A percentile compares a stretch with the other conserved stretches of the same genome.
Conservation (phyloP, 2,329 filamentous ascomycete species). For the Podosphaera fusca region DNA sequence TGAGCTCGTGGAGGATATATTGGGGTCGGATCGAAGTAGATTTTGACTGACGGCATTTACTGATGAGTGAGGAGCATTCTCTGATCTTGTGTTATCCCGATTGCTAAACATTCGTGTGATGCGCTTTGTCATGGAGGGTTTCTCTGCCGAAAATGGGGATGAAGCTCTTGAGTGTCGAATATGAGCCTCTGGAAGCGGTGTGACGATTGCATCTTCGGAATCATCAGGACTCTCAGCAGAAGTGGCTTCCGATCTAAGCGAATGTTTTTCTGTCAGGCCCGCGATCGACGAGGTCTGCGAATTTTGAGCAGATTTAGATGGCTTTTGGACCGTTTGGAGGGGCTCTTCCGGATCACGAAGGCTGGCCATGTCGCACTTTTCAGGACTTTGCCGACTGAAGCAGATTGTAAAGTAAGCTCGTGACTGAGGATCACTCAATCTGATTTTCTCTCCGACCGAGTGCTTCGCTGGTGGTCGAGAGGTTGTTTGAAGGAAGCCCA, state of each 20-base stretch:
- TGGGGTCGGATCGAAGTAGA: conserved; percentile 12
- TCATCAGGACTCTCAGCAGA: conserved; percentile 11
- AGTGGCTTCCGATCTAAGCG: conserved; percentile 9
- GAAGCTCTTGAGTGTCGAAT: conserved; percentile 3
- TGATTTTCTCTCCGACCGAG: not conserved
- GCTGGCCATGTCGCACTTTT: conserved; percentile 10
- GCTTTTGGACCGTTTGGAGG: conserved; percentile 6
- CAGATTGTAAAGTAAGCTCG: not conserved
- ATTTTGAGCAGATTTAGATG: conserved; percentile 8
- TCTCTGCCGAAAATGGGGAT: conserved; percentile 19
- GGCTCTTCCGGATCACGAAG: conserved; percentile 9
- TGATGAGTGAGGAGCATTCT: conserved; percentile 8
- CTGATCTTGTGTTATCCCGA: conserved; percentile 23
- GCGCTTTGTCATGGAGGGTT: conserved; percentile 38
- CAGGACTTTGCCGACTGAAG: not conserved
- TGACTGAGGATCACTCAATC: not conserved
- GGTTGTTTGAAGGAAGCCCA: not conserved
- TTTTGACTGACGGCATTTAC: conserved; percentile 9
- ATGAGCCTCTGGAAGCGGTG: conserved; percentile 13
- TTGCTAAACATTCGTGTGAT: conserved; percentile 41
- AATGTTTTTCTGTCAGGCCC: conserved; percentile 10
- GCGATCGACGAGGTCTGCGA: conserved; percentile 11
- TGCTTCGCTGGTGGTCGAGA: not conserved
- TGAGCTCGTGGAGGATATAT: conserved; percentile 12
- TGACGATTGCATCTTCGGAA: conserved; percentile 10